Base-by-base conservation (phyloP, 1,139 yeast genomes). In the Insectozyma bohioensis region DNA sequence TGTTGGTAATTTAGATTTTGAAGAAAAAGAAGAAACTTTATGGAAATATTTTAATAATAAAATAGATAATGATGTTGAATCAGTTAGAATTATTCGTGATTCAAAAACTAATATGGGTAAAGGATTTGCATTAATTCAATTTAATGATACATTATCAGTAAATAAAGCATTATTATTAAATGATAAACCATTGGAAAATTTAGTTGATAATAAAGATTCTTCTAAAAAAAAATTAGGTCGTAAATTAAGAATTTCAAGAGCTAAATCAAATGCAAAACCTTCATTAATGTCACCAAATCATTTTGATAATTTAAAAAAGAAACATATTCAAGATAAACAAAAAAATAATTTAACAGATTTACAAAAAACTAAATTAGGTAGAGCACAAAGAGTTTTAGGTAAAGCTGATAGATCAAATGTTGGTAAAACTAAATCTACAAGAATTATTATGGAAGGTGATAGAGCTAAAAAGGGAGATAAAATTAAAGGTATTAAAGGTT, bases 61-160 rank as follows among this genome's bases (percentile, higher is more conserved):
- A 13, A 71, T 82, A 45, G 88, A 87, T 29, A 75, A 75, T 26
- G 75, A 67, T 37, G 82, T 94, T 34, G 96, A 88, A 56, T 82
- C 86, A 42, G 97, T 90, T 16, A 77, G 99, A 55, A 73, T 94
- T 34, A 77, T 94, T 21, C 79, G 99, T 53, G 98, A 94, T 56
- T 64, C 95, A 12, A 86, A 86, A 61, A 92, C 97, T 18, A 92
- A 94, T 51, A 69, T 92, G 42, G 99, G 98, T 46, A 94, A 92
- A 62, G 99, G 99, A 4, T 90, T 94, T 65, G 98, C 96, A 4
- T 85, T 88, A 56, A 88, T 94, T 20, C 97, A 92, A 60, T 94
- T 90, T 63, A 75, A 72, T 42, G 96, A 90, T 58, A 65, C 90
- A 16, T 75, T 82, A 39, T 72, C 83, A 24, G 96, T 94, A 10